These are phyloP conservation scores for Picea engelmannii DNA, from an alignment of 83 land plant species.

Conservation along the genomic window DNA sequence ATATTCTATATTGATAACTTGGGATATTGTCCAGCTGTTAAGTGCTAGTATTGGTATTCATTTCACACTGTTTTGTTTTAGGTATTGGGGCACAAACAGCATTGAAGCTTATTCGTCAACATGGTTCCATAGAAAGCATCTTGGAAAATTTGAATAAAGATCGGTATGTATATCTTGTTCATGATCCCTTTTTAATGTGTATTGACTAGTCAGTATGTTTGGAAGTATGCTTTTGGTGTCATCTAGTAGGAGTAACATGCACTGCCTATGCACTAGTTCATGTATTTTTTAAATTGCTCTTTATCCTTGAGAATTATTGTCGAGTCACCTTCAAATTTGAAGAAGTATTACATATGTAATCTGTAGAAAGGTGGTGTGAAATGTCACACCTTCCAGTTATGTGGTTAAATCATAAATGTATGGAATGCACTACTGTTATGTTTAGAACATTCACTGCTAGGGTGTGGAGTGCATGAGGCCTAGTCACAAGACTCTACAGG, in stretches of 20 bases:
- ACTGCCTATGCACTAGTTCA: background rate
- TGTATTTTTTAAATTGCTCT: background rate
- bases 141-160: constrained; percentile 86
- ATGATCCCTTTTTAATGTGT: background rate
- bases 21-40: background rate
- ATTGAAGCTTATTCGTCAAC: constrained; percentile 89
- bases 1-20: background rate
- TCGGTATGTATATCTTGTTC: constrained; percentile 47
- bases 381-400: too few relatives aligned
- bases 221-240: background rate
- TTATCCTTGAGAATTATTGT: background rate
- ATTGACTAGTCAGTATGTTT: background rate
- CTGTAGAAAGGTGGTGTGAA: too few relatives aligned
- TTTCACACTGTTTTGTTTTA: constrained; percentile 23
- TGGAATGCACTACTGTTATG: too few relatives aligned
- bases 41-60: background rate
- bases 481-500: too few relatives aligned
- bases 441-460: too few relatives aligned
- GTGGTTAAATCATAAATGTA: too few relatives aligned
- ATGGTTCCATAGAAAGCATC: constrained; percentile 83
- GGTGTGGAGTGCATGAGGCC: too few relatives aligned
- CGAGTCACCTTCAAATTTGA: background rate
- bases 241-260: background rate
- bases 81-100: constrained; percentile 98
- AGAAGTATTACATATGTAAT: too few relatives aligned